Evolutionary conservation across 2,329 filamentous ascomycete species (phyloP), one percentile per base, ranked within the genome.

Genomic region (Aureobasidium lini): DNA sequence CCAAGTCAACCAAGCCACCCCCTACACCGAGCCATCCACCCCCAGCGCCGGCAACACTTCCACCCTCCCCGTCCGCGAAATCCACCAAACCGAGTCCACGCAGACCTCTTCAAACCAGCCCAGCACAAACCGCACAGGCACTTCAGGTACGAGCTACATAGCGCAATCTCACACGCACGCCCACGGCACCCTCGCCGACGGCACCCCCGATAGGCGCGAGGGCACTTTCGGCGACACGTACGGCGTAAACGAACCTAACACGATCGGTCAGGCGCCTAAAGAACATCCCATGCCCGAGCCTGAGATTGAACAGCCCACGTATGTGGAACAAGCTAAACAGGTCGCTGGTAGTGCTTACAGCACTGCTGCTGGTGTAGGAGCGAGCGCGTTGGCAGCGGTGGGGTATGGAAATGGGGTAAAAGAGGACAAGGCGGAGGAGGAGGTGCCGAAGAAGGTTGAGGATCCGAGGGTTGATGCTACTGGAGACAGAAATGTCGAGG

Each of bases 221-320:
- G 73, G 78, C 60, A 74, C 73, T 13, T 66, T 75, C 61, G 76
- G 77, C 53, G 75, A 77, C 60, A 75, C 74, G 64, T 75, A 74
- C 13, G 68, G 70, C 8, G 73, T 76, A 6, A 77, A 79, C 71
- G 77, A 80, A 62, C 75, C 77, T 13, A 66, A 67, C 54, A 80
- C 77, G 10, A 71, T 79, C 29, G 76, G 77, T 3, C 77, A 80
- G 64, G 77, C 76, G 50, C 74, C 76, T 8, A 80, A 80, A 65
- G 76, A 78, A 50, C 72, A 74, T 36, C 69, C 73, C 0, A 65
- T 75, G 3, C 66, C 64, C 8, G 67, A 68, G 9, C 67, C 71
- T 52, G 68, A 74, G 39, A 64, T 66, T 1, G 61, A 67, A 7
- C 68, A 69, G n/a, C 69, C 71, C 23, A 67, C 71, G 1, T 71